Conservation (phyloP, 306 rosid genomes). For the Rosa persica region DNA sequence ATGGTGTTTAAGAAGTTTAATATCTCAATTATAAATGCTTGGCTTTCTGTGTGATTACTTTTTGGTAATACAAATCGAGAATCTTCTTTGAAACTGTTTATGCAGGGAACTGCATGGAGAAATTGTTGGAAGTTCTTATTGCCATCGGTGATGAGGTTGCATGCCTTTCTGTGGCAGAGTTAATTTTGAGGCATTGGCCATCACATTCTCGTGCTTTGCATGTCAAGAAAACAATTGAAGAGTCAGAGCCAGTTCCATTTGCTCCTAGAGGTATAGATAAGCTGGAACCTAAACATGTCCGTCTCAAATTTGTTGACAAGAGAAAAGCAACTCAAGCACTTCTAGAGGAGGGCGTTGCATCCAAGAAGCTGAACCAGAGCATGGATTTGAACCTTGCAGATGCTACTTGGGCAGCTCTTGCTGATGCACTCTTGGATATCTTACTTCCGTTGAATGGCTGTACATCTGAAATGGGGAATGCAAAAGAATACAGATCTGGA, state of each 20-base stretch:
- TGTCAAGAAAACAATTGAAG: constrained; percentile 78
- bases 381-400: constrained; percentile 67
- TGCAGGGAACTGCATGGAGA: constrained; percentile 99
- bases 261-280: constrained; percentile 97
- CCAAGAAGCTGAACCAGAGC: constrained; percentile 70
- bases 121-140: constrained; percentile 95
- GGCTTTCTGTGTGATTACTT: background rate
- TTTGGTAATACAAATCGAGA: constrained; percentile 12
- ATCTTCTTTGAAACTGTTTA: constrained; percentile 13
- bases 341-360: constrained; percentile 52
- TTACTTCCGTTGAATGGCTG: constrained; percentile 45
- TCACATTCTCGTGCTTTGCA: constrained; percentile 93
- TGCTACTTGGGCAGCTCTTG: constrained; percentile 80
- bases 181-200: constrained; percentile 98
- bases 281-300: constrained; percentile 84
- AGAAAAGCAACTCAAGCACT: constrained; percentile 63
- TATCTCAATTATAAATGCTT: background rate
- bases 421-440: constrained; percentile 68
- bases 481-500: constrained; percentile 53
- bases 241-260: constrained; percentile 72
- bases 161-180: constrained; percentile 84
- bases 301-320: constrained; percentile 79
- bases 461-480: constrained; percentile 36
- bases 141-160: constrained; percentile 98
- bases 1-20: background rate